Evolutionary conservation across 2,329 filamentous ascomycete genomes (phyloP).

Genomic region (Graphium sp.): DNA sequence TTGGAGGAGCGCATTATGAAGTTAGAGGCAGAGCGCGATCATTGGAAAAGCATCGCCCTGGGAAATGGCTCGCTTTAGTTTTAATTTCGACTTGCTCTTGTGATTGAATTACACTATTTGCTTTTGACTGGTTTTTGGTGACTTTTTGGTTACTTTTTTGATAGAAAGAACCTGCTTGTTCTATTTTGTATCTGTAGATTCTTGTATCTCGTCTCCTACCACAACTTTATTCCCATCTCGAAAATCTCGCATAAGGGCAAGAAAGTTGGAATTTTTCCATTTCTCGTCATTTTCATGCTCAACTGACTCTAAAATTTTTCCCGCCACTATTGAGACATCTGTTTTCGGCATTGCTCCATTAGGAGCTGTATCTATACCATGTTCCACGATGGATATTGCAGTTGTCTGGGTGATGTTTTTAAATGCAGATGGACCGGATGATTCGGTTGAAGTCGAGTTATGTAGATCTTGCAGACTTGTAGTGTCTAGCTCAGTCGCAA

Average conservation of each 20-base stretch:
- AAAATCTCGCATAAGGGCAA: constrained; percentile 26
- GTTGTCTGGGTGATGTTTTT: neutral
- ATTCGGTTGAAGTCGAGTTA: neutral
- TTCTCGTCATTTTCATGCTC: constrained; percentile 26
- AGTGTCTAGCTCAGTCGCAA: neutral
- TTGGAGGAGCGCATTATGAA: constrained; percentile 59
- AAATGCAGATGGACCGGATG: neutral
- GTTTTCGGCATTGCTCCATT: constrained; percentile 1
- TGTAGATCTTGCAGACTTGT: neutral
- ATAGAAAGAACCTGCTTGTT: neutral
- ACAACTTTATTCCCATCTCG: constrained; percentile 26
- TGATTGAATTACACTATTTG: neutral
- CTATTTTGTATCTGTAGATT: constrained; percentile 7
- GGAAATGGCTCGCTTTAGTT: constrained; percentile 15
- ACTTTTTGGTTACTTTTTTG: neutral
- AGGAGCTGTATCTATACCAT: neutral
- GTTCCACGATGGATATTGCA: neutral
- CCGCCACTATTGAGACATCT: constrained; percentile 23
- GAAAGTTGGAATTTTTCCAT: constrained; percentile 27
- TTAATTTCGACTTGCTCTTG: neutral
- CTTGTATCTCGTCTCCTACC: constrained; percentile 20
- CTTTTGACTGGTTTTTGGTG: neutral
- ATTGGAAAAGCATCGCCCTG: constrained; percentile 44
- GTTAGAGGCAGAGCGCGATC: constrained; percentile 47
- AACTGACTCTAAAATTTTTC: constrained; percentile 23